Evolutionary conservation across 2,329 filamentous ascomycete species (phyloP), one percentile per base, ranked within the genome.

Genomic region (Phyllosticta citribraziliensis): DNA sequence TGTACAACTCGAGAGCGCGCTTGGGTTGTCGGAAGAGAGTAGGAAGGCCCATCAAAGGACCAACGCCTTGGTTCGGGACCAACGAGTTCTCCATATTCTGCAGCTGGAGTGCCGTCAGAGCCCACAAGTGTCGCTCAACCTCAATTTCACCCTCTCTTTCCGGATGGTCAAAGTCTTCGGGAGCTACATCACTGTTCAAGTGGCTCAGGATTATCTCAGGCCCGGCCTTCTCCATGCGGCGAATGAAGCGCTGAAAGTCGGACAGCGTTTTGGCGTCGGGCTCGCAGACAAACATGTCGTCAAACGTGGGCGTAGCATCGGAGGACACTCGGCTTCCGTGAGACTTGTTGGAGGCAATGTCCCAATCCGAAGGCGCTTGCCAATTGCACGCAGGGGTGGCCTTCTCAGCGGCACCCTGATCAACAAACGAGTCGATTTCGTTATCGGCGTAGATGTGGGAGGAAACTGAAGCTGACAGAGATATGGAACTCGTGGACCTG

Each of bases 51-150:
- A 62, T 58, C 20, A 64, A 50, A 40, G n/a, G 63, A 30, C 27
- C 64, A 19, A 56, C 47, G 20, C 50, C 59, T 67, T 61, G 69
- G 63, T 64, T 66, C 66, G 57, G 69, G 67, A 53, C 63, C 55
- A 55, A 63, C 47, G 63, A 66, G 40, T 64, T 68, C 50, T 68
- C 68, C 58, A 68, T 58, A 55, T 66, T 71, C 33, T 76, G 75
- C 47, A 72, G 66, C 56, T 71, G 77, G 58, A 88, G 72, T 1
- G 79, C 79, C 27, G 80, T 84, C 35, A 86, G 74, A 74, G 90
- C 80, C 84, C 84, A 86, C 51, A 81, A 72, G 66, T 84, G 82
- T 67, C 82, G 82, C 64, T 82, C 80, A 55, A 82, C 73, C 62
- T 82, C 81, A 20, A 82, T 70, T 47, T 74, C 76, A 2, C 79